These are phyloP conservation scores for Syzygium syzygioides DNA, from an alignment of 441 rosid genomes.

Conservation along the genomic window DNA sequence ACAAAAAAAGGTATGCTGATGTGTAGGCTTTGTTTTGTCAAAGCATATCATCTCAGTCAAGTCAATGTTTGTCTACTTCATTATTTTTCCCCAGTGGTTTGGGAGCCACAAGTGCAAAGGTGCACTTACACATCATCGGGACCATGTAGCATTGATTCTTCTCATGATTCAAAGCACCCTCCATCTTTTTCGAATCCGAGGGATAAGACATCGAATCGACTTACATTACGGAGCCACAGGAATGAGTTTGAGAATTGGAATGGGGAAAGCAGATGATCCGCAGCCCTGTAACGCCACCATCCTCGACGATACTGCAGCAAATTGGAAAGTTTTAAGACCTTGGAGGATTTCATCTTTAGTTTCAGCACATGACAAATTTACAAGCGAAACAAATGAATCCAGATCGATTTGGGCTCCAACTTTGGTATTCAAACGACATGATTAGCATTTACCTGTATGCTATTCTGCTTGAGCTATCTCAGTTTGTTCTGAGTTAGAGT, in stretches of 20 bases:
- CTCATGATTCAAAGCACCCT: background rate
- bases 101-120: background rate
- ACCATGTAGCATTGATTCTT: background rate
- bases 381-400: background rate
- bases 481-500: background rate
- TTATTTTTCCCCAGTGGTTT: background rate
- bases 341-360: background rate
- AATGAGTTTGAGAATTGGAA: background rate
- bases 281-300: background rate
- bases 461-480: background rate
- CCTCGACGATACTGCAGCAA: background rate
- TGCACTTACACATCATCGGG: background rate
- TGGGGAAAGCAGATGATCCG: background rate
- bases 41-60: background rate
- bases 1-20: background rate
- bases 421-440: background rate
- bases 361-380: background rate
- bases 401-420: background rate
- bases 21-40: background rate
- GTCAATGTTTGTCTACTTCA: background rate
- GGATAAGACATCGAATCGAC: background rate
- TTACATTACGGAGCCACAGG: background rate
- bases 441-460: background rate
- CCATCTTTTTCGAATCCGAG: background rate
- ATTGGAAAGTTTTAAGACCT: background rate